Evolutionary conservation across 495 filamentous ascomycete species (phyloP).

Genomic region (Penicillium egyptiacum): DNA sequence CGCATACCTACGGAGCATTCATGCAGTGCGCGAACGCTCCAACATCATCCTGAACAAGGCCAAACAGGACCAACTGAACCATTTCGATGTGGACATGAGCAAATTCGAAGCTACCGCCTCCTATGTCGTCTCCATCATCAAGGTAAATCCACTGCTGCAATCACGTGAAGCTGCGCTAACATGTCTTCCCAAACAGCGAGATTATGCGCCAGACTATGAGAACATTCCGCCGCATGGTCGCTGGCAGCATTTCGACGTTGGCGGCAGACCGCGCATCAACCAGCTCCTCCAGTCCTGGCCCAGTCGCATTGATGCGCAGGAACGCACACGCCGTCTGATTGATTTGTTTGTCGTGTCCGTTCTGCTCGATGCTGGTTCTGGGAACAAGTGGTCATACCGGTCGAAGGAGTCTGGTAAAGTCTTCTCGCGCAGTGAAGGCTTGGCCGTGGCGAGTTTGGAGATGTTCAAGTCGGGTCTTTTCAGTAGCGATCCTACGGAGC

Average conservation of each 20-base stretch:
- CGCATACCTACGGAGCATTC: constrained; percentile 87
- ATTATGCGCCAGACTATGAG: constrained; percentile 82
- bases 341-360: constrained; percentile 70
- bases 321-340: constrained; percentile 63
- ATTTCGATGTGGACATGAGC: constrained; percentile 88
- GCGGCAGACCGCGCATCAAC: constrained; percentile 64
- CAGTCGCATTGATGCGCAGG: constrained; percentile 57
- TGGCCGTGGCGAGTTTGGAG: constrained; percentile 91
- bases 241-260: constrained; percentile 72
- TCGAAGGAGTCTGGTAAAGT: constrained; percentile 83
- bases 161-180: constrained; percentile 19
- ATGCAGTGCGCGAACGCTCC: constrained; percentile 80
- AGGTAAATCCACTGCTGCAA: constrained; percentile 53
- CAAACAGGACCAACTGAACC: constrained; percentile 71
- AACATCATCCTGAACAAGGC: constrained; percentile 74
- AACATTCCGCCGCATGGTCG: constrained; percentile 73
- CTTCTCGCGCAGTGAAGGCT: constrained; percentile 84
- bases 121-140: constrained; percentile 96
- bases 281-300: constrained; percentile 67
- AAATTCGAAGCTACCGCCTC: constrained; percentile 85
- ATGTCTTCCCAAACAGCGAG: constrained; percentile 58
- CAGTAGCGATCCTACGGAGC: constrained; percentile 76
- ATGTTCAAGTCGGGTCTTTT: constrained; percentile 98
- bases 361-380: constrained; percentile 66
- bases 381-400: constrained; percentile 75